A percentile compares a stretch with the other conserved stretches of the same genome.
phyloP scores from a whole-genome alignment of 2,329 filamentous ascomycete species.

The Amphichorda felina region DNA sequence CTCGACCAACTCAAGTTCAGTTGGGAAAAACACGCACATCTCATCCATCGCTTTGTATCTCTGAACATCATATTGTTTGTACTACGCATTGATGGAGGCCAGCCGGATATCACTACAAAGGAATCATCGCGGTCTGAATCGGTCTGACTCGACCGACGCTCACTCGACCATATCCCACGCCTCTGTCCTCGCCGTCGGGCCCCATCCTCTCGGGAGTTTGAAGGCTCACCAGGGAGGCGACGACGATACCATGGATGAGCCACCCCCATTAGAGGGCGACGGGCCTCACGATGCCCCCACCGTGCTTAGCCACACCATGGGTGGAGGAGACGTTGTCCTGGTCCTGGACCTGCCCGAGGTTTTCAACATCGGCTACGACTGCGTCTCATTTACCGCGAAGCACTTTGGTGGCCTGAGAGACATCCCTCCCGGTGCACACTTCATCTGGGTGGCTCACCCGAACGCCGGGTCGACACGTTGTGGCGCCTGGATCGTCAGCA shows the following conservation, averaged over 20 bases:
- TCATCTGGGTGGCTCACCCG: conserved; percentile 45
- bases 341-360: conserved; percentile 36
- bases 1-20: no score
- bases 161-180: conserved; percentile 18
- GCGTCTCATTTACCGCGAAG: conserved; percentile 31
- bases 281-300: not conserved
- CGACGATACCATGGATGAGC: conserved; percentile 12
- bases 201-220: conserved; percentile 28
- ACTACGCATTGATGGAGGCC: no score
- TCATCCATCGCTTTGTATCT: no score
- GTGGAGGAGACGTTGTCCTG: conserved; percentile 38
- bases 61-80: no score
- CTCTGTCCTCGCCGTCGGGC: conserved; percentile 25
- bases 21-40: no score
- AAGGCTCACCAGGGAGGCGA: conserved; percentile 18
- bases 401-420: conserved; percentile 41
- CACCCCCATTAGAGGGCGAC: conserved; percentile 16
- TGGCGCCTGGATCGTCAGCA: conserved; percentile 44
- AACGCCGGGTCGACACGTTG: conserved; percentile 34
- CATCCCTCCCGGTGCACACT: conserved; percentile 43
- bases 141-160: no score
- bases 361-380: conserved; percentile 42
- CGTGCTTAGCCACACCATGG: conserved; percentile 14
- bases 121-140: no score
- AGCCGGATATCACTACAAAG: no score